Evolutionary conservation across 768 basidiomycete species (phyloP).

Genomic region (Dacryopinax primogenitus): DNA sequence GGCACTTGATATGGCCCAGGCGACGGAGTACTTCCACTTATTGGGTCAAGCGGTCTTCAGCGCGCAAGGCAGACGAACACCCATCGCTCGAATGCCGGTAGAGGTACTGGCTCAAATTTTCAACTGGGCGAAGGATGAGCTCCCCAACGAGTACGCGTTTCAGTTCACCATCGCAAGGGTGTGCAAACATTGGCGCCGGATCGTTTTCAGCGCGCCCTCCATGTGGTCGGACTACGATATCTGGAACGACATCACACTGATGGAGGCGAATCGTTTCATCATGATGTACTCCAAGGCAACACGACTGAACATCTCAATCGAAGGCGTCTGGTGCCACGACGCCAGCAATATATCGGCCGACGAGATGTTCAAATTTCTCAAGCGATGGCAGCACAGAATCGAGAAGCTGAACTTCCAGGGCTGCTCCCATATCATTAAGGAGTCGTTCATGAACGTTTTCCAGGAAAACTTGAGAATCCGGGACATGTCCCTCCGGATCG

Average conservation of each 20-base stretch:
- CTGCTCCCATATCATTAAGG: neutral
- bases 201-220: neutral
- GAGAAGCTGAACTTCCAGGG: neutral
- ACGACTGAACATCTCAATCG: neutral
- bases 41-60: neutral
- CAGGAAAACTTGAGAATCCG: neutral
- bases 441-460: neutral
- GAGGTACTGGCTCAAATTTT: neutral
- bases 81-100: neutral
- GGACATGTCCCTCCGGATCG: neutral
- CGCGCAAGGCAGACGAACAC: neutral
- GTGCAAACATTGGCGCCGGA: neutral
- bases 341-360: neutral
- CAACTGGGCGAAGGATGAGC: neutral
- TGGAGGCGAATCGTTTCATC: neutral
- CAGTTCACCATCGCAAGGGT: neutral
- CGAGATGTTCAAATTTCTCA: neutral
- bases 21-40: neutral
- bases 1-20: neutral
- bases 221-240: neutral
- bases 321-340: neutral
- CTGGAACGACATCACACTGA: neutral
- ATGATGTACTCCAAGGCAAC: neutral
- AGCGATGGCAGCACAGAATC: neutral
- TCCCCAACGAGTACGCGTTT: neutral